A percentile compares a stretch with the other conserved stretches of the same genome.
Conservation (phyloP, 352 stramenopile species). For the Phytopythium litorale region DNA sequence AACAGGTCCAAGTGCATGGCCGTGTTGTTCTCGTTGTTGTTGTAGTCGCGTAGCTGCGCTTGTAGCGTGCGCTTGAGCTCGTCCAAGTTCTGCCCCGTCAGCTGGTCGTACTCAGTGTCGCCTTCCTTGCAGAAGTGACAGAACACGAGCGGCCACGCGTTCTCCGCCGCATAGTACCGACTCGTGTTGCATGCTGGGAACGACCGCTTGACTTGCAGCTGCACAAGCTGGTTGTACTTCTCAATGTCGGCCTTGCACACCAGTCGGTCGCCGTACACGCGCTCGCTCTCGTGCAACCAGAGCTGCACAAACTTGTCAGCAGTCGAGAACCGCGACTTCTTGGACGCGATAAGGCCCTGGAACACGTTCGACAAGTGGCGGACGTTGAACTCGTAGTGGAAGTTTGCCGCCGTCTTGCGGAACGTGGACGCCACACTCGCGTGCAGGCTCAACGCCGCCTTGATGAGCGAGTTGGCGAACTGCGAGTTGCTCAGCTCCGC, state of each 20-base stretch:
- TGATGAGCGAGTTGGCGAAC: conserved; percentile 91
- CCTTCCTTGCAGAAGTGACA: conserved; percentile 95
- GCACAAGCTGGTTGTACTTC: conserved; percentile 94
- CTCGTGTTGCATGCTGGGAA: conserved; percentile 91
- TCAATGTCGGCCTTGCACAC: conserved; percentile 90
- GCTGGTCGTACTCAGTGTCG: conserved; percentile 92
- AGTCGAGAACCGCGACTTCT: conserved; percentile 89
- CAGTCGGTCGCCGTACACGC: conserved; percentile 94
- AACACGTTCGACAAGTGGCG: conserved; percentile 96
- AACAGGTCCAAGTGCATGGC: conserved; percentile 97
- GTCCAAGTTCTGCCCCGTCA: conserved; percentile 85
- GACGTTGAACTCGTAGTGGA: conserved; percentile 98
- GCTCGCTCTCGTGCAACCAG: conserved; percentile 96
- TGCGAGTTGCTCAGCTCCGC: conserved; percentile 86
- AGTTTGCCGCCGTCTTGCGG: conserved; percentile 95
- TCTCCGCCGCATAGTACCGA: conserved; percentile 93
- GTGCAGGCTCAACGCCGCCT: conserved; percentile 92
- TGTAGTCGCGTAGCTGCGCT: conserved; percentile 92
- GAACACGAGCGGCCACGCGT: conserved; percentile 94
- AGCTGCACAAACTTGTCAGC: conserved; percentile 94
- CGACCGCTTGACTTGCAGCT: conserved; percentile 92
- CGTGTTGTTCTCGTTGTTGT: conserved; percentile 94
- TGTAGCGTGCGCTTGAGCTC: conserved; percentile 90
- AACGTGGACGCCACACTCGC: conserved; percentile 89
- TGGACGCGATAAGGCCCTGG: conserved; percentile 92